Percentiles rank a stretch among this genome's conserved stretches.
These are phyloP conservation scores for Sechiopsis laciniata DNA, from an alignment of 306 rosid genomes.

Conservation along the genomic window DNA sequence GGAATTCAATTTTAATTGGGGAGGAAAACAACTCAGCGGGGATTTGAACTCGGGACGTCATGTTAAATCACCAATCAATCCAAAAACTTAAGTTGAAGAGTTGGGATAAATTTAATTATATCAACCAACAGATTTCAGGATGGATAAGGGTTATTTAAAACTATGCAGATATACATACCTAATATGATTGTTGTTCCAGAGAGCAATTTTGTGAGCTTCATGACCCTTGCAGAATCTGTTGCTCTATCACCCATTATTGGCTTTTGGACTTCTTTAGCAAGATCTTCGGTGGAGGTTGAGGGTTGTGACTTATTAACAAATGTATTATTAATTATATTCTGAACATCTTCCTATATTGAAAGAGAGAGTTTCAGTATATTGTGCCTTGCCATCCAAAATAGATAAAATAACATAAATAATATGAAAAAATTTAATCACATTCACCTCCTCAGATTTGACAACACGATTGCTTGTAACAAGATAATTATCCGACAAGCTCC, in stretches of 20 bases:
- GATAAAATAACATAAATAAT: neutral
- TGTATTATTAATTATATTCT: constrained; percentile 28
- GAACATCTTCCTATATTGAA: constrained; percentile 57
- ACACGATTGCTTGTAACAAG: constrained; percentile 54
- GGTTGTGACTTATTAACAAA: constrained; percentile 43
- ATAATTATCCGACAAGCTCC: constrained; percentile 56
- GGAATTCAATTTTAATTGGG: too few relatives aligned
- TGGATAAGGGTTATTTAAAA: constrained; percentile 18
- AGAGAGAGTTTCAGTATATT: constrained; percentile 27
- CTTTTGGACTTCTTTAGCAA: constrained; percentile 46
- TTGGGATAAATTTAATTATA: too few relatives aligned
- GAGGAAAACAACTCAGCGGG: too few relatives aligned
- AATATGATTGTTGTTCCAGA: constrained; percentile 64
- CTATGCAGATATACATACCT: constrained; percentile 44
- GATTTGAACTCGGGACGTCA: too few relatives aligned
- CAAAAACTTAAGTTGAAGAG: too few relatives aligned
- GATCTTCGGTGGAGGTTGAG: constrained; percentile 38
- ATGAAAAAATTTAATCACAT: constrained; percentile 5
- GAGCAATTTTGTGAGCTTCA: constrained; percentile 75
- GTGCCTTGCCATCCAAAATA: neutral
- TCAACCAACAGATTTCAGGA: neutral
- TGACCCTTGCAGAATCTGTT: constrained; percentile 81
- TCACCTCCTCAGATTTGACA: constrained; percentile 50
- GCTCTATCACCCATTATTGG: constrained; percentile 69
- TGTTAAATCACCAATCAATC: too few relatives aligned